Conservation (phyloP, 345 rosid genomes). For the Hevea brasiliensis region DNA sequence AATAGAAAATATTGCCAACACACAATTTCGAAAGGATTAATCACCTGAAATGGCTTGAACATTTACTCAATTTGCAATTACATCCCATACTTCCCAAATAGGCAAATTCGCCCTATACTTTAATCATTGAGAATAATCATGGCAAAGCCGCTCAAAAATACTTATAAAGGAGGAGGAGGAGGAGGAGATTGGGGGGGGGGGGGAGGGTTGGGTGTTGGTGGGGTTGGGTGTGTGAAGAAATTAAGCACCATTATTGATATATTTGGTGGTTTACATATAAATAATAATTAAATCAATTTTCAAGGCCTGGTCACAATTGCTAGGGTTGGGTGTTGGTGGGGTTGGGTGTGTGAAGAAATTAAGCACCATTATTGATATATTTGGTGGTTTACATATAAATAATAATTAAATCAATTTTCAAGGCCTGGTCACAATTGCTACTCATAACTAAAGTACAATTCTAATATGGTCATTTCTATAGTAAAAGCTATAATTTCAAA, state of each 20-base stretch:
- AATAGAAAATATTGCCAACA: background rate
- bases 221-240: too few relatives aligned
- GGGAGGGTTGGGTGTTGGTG: too few relatives aligned
- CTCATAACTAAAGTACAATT: background rate
- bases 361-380: background rate
- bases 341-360: too few relatives aligned
- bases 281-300: background rate
- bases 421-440: background rate
- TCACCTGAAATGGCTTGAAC: background rate
- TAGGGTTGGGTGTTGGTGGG: too few relatives aligned
- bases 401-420: background rate
- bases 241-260: background rate
- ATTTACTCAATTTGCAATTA: too few relatives aligned
- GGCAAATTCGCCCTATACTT: background rate
- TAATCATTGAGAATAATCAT: background rate
- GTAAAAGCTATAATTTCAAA: background rate
- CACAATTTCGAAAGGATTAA: background rate
- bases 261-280: background rate
- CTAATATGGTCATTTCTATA: too few relatives aligned
- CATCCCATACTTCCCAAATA: background rate
- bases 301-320: background rate
- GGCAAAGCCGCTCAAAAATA: background rate
- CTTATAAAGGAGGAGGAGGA: background rate
- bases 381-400: background rate
- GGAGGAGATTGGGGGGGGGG: too few relatives aligned